phyloP scores from a whole-genome alignment of 345 rosid species.

The Ailanthus altissimus region DNA sequence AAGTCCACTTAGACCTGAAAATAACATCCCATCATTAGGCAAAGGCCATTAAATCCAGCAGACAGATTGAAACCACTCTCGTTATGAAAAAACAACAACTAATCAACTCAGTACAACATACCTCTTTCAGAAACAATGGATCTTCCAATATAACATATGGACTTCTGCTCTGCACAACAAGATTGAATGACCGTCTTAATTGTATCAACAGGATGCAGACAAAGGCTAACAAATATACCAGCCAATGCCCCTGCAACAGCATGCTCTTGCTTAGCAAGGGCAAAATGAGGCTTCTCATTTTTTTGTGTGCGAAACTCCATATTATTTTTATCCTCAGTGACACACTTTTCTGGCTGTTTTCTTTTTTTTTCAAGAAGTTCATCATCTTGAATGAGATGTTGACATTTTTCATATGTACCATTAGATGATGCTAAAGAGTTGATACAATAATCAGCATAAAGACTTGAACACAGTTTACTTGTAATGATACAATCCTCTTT shows the following conservation, averaged over 20 bases:
- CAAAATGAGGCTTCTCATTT: slow-evolving; percentile 35
- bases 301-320: slow-evolving; percentile 27
- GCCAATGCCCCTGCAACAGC: slow-evolving; percentile 95
- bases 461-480: slow-evolving; percentile 31
- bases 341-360: slow-evolving; percentile 23
- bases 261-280: slow-evolving; percentile 71
- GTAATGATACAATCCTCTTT: slow-evolving; percentile 33
- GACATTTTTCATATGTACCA: slow-evolving; percentile 22
- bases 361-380: slow-evolving; percentile 31
- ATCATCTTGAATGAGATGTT: slow-evolving; percentile 19
- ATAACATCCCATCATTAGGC: slow-evolving; percentile 19
- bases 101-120: slow-evolving; percentile 16
- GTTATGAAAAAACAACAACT: background rate
- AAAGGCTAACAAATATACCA: slow-evolving; percentile 80
- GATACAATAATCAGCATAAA: slow-evolving; percentile 36
- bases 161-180: slow-evolving; percentile 65
- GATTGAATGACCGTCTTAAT: slow-evolving; percentile 80
- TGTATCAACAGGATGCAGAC: slow-evolving; percentile 93
- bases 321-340: slow-evolving; percentile 22
- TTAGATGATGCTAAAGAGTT: slow-evolving; percentile 35
- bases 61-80: slow-evolving; percentile 3
- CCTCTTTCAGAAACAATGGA: slow-evolving; percentile 91
- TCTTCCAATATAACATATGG: slow-evolving; percentile 60
- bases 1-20: slow-evolving; percentile 72
- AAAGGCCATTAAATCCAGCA: slow-evolving; percentile 5